Conservation (phyloP, 176 grass and related monocot genomes). For the Elaeis guineensis region DNA sequence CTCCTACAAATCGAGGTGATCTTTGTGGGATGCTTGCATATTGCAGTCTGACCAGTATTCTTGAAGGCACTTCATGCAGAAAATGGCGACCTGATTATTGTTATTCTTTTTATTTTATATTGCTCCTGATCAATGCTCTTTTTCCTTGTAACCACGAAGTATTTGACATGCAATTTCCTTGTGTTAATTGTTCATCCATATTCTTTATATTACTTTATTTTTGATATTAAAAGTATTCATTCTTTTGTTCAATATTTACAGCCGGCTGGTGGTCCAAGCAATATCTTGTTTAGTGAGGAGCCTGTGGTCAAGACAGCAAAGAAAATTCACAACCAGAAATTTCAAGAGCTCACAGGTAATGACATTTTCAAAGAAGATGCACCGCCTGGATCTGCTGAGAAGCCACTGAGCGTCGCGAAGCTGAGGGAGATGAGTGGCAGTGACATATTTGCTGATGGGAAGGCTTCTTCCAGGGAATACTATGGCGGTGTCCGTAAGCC, state of each 20-base stretch:
- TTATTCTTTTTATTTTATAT: too few species aligned
- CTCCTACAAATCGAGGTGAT: too few species aligned
- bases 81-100: too few species aligned
- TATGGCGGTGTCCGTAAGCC: conserved; percentile 64
- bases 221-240: too few species aligned
- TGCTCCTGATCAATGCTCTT: too few species aligned
- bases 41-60: too few species aligned
- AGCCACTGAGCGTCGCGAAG: conserved; percentile 54
- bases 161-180: too few species aligned
- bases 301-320: conserved; percentile 50
- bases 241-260: conserved; percentile 10
- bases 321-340: conserved; percentile 81
- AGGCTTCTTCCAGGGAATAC: conserved; percentile 53
- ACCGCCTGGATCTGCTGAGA: conserved; percentile 31
- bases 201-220: too few species aligned
- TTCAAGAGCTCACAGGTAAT: conserved; percentile 70
- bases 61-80: too few species aligned
- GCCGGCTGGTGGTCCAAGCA: conserved; percentile 61
- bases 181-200: too few species aligned
- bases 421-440: conserved; percentile 68
- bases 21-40: too few species aligned
- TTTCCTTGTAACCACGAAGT: too few species aligned
- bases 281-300: conserved; percentile 57
- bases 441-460: conserved; percentile 61
- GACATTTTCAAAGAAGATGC: conserved; percentile 65